Evolutionary conservation across 352 stramenopile genomes (phyloP), one percentile per base, ranked within the genome.

Genomic region (Phytophthora syringae): DNA sequence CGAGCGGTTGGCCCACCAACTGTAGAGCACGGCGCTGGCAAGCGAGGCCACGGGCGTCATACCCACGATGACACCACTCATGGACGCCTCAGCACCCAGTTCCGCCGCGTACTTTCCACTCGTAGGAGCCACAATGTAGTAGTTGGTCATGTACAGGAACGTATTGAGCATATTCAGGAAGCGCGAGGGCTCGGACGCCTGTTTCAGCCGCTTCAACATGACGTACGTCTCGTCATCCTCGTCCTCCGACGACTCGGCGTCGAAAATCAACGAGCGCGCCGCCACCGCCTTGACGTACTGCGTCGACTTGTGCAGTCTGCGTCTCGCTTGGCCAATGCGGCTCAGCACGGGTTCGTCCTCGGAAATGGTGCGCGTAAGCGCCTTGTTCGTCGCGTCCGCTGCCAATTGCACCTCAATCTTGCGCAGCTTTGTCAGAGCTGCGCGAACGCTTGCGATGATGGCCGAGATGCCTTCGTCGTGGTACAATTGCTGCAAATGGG

Each of bases 111-210:
- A 99, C 45, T 97, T 82, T 50, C 90, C 90, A 62, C 88, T 97
- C 18, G 94, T 98, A 7, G 97, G 97, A 34, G 95, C 94, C 11
- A 98, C 95, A 70, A 99, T 98, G 80, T 98, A 98, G 81, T 99
- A 99, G 83, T 99, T 99, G 51, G 90, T 97, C 94, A 99, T 98
- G 82, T 99, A 99, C 30, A 99, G 76, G 75, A 98, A 98, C 3
- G 95, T 98, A 44, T 85, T 97, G 7, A 91, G 73, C 72, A 99
- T 92, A 77, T 99, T 99, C 52, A 99, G 84, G 48, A 90, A 76
- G 42, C 88, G 81, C 18, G 88, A 96, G 12, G 84, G 67, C 52
- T 90, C 68, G 5, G 83, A 93, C 27, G 70, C 63, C 40, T 80
- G 65, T 36, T 60, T 65, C 7, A 81, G 65, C 15, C 76, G 65